Evolutionary conservation across 140 eudicot genomes (phyloP), one percentile per base, ranked within the genome.

Genomic region (Flaveria floridana): DNA sequence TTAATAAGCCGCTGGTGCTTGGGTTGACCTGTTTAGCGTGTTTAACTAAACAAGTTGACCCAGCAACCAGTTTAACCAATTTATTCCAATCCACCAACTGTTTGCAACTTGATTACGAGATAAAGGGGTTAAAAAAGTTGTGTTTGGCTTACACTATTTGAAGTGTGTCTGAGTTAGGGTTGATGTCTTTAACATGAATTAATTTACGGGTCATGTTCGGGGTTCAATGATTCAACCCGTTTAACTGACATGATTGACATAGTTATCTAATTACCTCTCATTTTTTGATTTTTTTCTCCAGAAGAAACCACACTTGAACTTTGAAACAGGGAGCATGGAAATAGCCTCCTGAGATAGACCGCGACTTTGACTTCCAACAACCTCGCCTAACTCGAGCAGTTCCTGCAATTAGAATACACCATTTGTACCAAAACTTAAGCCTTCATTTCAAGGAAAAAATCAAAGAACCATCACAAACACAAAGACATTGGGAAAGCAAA

Each of bases 341-440:
- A 94, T 94, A 47, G 65, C 85, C 44, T 88, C 96, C 66, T 82
- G 90, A 12, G 95, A 79, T 52, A 94, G 89, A 73, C 99, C 99
- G 21, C 97, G 91, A 74, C 89, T 94, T 83, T 94, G 97, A 80
- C 91, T 90, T 79, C 99, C 99, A 79, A 94, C 99, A 74, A 88
- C 85, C 78, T 94, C 97, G 13, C 99, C 99, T 76, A 94, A 79
- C 70, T 94, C 99, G 16, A 94, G 90, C 56, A 94, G 80, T 78
- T 90, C 99, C 98, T 92, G 86, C 65, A 74, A 48, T 64, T 28
- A 8, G 66, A 16, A 79, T 20, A 14, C 62, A 53, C 64, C 51
- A 53, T 10, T 44, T 65, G 66, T 79, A 46, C 65, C 71, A 69
- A 41, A 68, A 19, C 75, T 56, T 34, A 34, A 71, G 23, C 47